Percentiles rank a stretch among this genome's conserved stretches.
These are phyloP conservation scores for Linum lewisii DNA, from an alignment of 345 rosid genomes.

Conservation along the genomic window DNA sequence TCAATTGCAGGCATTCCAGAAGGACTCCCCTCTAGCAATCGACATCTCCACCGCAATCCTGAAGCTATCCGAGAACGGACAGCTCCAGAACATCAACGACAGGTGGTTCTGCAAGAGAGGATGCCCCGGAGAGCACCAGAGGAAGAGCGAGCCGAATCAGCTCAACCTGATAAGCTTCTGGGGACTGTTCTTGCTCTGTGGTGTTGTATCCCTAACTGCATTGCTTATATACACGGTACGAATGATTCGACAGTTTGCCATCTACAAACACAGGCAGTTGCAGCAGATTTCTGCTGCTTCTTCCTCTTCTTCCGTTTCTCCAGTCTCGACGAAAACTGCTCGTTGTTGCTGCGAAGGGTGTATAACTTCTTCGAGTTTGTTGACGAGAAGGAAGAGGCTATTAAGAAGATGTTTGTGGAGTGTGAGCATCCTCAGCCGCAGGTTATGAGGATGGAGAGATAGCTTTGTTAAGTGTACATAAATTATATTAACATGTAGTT, in stretches of 20 bases:
- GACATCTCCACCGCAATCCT: conserved; percentile 84
- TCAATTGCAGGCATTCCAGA: conserved; percentile 53
- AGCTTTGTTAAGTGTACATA: background rate
- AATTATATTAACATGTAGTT: no score
- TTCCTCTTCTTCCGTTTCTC: conserved; percentile 18
- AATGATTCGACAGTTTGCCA: conserved; percentile 40
- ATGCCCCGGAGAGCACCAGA: conserved; percentile 29
- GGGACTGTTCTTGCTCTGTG: conserved; percentile 66
- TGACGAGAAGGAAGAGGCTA: conserved; percentile 79
- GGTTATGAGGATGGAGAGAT: conserved; percentile 13
- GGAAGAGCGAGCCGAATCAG: conserved; percentile 34
- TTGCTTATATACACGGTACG: conserved; percentile 38
- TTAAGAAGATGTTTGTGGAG: conserved; percentile 45
- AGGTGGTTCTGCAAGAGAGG: conserved; percentile 56
- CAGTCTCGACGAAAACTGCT: conserved; percentile 18
- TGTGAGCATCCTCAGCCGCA: conserved; percentile 29
- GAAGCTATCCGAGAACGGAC: conserved; percentile 62
- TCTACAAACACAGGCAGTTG: conserved; percentile 38
- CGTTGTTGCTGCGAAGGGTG: conserved; percentile 29
- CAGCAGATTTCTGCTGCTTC: conserved; percentile 2
- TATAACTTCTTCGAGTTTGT: conserved; percentile 53
- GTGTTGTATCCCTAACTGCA: conserved; percentile 34
- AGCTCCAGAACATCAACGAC: conserved; percentile 46
- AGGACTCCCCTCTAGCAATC: conserved; percentile 59
- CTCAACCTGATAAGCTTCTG: conserved; percentile 66